These are phyloP conservation scores for Excoecaria cochinchinensis DNA, from an alignment of 345 rosid species.

Conservation along the genomic window DNA sequence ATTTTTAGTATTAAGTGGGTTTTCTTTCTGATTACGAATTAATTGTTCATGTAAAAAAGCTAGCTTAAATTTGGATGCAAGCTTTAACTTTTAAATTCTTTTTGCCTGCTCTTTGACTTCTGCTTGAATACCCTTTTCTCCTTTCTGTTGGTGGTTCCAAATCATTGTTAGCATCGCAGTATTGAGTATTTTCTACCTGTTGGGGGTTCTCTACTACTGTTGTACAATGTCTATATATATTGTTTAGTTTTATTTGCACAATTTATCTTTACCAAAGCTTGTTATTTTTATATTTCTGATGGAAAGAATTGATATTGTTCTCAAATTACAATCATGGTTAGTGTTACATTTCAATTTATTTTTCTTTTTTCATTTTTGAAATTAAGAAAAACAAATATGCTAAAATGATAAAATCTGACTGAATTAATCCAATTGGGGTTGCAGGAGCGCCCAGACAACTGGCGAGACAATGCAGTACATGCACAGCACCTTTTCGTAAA, in stretches of 20 bases:
- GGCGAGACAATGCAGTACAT: slow-evolving; percentile 65
- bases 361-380: background rate
- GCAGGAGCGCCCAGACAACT: slow-evolving; percentile 92
- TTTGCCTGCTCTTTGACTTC: no score
- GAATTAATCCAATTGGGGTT: background rate
- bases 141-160: background rate
- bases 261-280: background rate
- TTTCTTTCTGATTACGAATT: background rate
- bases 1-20: background rate
- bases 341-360: no score
- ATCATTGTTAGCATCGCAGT: no score
- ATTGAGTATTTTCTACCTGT: background rate
- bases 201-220: background rate
- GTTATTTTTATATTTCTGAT: background rate
- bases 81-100: no score
- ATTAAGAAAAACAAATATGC: background rate
- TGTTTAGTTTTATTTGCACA: background rate
- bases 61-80: no score
- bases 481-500: slow-evolving; percentile 57
- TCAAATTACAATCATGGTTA: background rate
- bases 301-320: background rate
- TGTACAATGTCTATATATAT: background rate
- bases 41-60: no score
- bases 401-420: background rate
- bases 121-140: background rate